A percentile compares a stretch with the other conserved stretches of the same genome.
Conservation (phyloP, 768 basidiomycete genomes). For the Imleria badia region DNA sequence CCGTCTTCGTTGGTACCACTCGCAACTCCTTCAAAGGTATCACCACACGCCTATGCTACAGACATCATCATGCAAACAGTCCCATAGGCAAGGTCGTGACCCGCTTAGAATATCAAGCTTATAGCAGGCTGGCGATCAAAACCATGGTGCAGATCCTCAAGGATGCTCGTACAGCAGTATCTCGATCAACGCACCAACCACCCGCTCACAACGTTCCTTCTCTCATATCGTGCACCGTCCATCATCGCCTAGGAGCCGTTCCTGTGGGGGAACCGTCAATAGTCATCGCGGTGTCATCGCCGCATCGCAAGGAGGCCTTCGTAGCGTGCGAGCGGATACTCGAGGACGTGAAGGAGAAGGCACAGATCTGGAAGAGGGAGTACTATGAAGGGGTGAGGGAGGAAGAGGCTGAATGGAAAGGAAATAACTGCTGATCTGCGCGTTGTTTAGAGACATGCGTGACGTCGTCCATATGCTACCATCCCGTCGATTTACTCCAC, state of each 20-base stretch:
- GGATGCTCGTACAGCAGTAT: constrained; percentile 40
- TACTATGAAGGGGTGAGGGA: constrained; percentile 73
- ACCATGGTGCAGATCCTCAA: constrained; percentile 65
- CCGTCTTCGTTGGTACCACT: constrained; percentile 82
- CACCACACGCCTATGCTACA: background rate
- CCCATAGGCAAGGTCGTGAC: constrained; percentile 65
- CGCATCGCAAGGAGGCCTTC: constrained; percentile 83
- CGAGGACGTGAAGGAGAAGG: constrained; percentile 82
- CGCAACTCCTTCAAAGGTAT: constrained; percentile 82
- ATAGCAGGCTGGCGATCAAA: constrained; percentile 76
- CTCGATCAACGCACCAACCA: constrained; percentile 45
- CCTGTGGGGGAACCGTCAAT: constrained; percentile 81
- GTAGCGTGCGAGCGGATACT: constrained; percentile 76
- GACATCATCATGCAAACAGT: constrained; percentile 5
- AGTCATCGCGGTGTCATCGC: constrained; percentile 81
- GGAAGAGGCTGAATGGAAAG: constrained; percentile 68
- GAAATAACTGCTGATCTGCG: constrained; percentile 40
- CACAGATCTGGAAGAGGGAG: constrained; percentile 91
- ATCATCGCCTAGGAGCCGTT: constrained; percentile 77
- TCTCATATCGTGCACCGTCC: constrained; percentile 59
- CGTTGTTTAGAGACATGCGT: constrained; percentile 1
- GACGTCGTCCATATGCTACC: constrained; percentile 9
- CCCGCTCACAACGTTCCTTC: constrained; percentile 25
- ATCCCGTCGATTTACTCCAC: constrained; percentile 45
- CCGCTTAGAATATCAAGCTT: constrained; percentile 79